These are phyloP conservation scores for Sporothrix brunneoviolacea DNA, from an alignment of 2,329 filamentous ascomycete genomes.

Conservation along the genomic window DNA sequence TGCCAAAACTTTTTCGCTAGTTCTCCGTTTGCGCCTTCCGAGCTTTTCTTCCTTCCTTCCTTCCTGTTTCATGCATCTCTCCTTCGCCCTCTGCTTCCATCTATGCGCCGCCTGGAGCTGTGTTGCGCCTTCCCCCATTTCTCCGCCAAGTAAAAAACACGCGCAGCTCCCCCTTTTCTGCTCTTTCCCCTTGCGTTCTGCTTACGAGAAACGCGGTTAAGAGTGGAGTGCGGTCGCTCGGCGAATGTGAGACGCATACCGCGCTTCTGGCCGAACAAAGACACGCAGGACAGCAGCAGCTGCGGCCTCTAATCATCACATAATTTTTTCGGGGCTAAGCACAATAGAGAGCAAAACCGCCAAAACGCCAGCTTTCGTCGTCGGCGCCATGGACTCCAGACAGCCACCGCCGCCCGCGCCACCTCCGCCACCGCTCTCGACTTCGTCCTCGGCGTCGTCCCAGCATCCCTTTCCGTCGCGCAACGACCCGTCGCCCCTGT, in stretches of 20 bases:
- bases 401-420: slow-evolving; percentile 25
- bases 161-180: neutral
- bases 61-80: neutral
- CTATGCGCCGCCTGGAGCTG: neutral
- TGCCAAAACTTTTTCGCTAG: slow-evolving; percentile 1
- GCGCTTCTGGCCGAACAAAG: slow-evolving; percentile 5
- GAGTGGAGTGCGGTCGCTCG: slow-evolving; percentile 7
- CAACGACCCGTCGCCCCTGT: slow-evolving; percentile 28
- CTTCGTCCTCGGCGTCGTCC: slow-evolving; percentile 2
- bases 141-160: neutral
- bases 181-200: neutral
- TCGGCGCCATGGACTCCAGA: slow-evolving; percentile 32
- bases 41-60: neutral
- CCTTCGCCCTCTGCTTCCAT: neutral
- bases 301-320: neutral
- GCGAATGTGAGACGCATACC: slow-evolving; percentile 9
- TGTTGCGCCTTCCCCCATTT: no score
- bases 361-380: neutral
- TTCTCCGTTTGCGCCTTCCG: neutral
- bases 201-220: slow-evolving; percentile 7
- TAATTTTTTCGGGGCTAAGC: neutral
- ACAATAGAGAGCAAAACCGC: neutral
- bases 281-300: neutral
- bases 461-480: slow-evolving; percentile 28
- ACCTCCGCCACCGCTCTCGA: slow-evolving; percentile 13